phyloP scores from a whole-genome alignment of 2,329 filamentous ascomycete genomes.

The Penicillium sp. region DNA sequence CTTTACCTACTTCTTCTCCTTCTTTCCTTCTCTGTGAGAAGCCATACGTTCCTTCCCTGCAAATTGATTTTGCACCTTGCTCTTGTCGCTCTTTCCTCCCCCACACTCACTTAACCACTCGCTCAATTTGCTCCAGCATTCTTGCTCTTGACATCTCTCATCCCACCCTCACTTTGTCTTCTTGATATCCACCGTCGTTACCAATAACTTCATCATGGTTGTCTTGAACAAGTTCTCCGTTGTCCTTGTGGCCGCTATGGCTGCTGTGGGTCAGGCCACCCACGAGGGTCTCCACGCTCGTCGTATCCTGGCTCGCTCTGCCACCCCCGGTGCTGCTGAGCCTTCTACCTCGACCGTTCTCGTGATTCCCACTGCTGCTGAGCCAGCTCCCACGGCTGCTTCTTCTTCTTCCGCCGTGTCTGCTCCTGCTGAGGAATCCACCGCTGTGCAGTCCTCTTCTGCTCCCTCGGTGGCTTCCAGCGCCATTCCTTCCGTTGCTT shows the following conservation, averaged over 20 bases:
- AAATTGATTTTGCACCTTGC: slow-evolving; percentile 40
- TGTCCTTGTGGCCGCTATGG: slow-evolving; percentile 38
- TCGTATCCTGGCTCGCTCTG: slow-evolving; percentile 21
- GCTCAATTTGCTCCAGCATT: neutral
- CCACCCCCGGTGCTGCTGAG: slow-evolving; percentile 13
- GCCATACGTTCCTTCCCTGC: slow-evolving; percentile 24
- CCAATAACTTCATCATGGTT: slow-evolving; percentile 35
- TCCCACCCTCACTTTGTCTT: slow-evolving; percentile 11
- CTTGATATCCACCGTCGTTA: slow-evolving; percentile 3
- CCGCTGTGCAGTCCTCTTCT: slow-evolving; percentile 9
- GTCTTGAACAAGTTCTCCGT: slow-evolving; percentile 38
- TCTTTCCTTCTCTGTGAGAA: slow-evolving; percentile 12
- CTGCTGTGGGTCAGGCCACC: slow-evolving; percentile 36
- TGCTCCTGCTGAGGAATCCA: slow-evolving; percentile 9
- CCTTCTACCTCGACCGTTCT: slow-evolving; percentile 23
- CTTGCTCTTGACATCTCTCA: slow-evolving; percentile 2
- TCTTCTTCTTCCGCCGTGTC: neutral
- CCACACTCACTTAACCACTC: neutral
- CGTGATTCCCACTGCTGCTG: slow-evolving; percentile 20
- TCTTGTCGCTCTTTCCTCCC: slow-evolving; percentile 9
- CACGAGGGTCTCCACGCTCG: slow-evolving; percentile 29
- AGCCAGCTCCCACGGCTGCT: neutral
- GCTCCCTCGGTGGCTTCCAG: slow-evolving; percentile 9
- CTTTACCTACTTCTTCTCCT: slow-evolving; percentile 7
- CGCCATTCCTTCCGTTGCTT: slow-evolving; percentile 12